Conservation (phyloP, 2,329 filamentous ascomycete genomes). For the Botryotinia convoluta region DNA sequence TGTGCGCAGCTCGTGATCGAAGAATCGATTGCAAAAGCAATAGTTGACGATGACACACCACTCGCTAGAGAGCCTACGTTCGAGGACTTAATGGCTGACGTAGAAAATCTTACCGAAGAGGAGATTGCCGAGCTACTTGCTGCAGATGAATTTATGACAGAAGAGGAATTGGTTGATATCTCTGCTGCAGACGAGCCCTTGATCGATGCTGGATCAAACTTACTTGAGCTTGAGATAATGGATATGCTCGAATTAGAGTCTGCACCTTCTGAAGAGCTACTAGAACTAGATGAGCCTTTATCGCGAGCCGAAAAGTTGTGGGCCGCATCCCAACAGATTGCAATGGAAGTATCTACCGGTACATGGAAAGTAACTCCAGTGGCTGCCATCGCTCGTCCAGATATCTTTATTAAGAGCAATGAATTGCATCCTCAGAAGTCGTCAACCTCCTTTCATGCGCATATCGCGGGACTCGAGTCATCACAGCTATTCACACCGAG, state of each 20-base stretch:
- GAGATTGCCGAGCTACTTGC: conserved; percentile 1
- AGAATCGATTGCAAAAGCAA: not conserved
- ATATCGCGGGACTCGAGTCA: not conserved
- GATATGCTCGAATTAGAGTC: not conserved
- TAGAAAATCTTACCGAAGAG: not conserved
- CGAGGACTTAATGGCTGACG: conserved; percentile 1
- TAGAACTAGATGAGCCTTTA: not conserved
- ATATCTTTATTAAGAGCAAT: conserved; percentile 8
- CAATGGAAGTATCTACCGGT: not conserved
- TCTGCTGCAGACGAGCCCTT: not conserved
- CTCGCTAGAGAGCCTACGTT: not conserved
- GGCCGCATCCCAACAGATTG: not conserved
- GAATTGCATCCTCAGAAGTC: not conserved
- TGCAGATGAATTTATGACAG: not conserved
- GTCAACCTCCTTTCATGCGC: not conserved
- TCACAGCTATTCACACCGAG: not conserved
- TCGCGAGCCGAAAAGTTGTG: not conserved
- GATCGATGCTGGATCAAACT: not conserved
- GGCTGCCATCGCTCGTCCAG: no score
- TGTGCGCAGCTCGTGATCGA: not conserved
- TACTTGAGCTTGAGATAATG: not conserved
- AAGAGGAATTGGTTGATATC: not conserved
- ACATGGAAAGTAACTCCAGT: not conserved
- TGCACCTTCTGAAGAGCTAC: not conserved
- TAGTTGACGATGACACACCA: not conserved